Percentiles rank a stretch among this genome's conserved stretches.
Conservation (phyloP, 2,329 filamentous ascomycete genomes). For the Aspergillus luchuensis region DNA sequence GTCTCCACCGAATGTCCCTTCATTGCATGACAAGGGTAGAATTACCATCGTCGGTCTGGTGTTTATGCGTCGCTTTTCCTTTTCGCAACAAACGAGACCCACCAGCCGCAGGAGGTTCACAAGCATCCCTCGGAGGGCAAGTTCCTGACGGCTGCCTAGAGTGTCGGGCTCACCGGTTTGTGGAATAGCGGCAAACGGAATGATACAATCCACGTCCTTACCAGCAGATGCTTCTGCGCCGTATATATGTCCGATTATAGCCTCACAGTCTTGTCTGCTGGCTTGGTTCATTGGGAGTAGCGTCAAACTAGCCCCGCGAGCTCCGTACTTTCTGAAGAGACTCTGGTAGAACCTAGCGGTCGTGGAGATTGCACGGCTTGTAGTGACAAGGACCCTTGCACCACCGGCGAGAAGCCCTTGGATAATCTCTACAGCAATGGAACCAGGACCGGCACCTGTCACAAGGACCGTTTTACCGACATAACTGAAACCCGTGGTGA, state of each 20-base stretch:
- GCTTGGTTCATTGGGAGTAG: constrained; percentile 46
- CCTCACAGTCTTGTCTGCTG: constrained; percentile 43
- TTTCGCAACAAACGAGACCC: constrained; percentile 31
- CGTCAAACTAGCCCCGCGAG: constrained; percentile 36
- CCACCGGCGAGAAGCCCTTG: constrained; percentile 37
- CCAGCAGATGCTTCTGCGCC: constrained; percentile 22
- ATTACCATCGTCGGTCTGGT: constrained; percentile 44
- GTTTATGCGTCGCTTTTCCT: constrained; percentile 20
- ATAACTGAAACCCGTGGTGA: constrained; percentile 26
- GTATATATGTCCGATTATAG: constrained; percentile 44
- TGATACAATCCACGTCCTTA: constrained; percentile 43
- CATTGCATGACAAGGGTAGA: constrained; percentile 49
- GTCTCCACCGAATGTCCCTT: constrained; percentile 47
- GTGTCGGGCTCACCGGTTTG: constrained; percentile 41
- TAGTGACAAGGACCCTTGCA: constrained; percentile 44
- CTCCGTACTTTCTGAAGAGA: constrained; percentile 38
- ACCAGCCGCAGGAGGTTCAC: constrained; percentile 44
- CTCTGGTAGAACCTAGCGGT: constrained; percentile 37
- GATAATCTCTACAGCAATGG: constrained; percentile 41
- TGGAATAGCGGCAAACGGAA: constrained; percentile 48
- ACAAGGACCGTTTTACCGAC: constrained; percentile 36
- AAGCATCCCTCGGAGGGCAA: constrained; percentile 31
- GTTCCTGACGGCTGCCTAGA: constrained; percentile 27
- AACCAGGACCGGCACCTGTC: constrained; percentile 41
- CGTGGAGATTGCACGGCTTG: constrained; percentile 34